Evolutionary conservation across 2,329 filamentous ascomycete genomes (phyloP).

Genomic region (Colletotrichum trifolii): DNA sequence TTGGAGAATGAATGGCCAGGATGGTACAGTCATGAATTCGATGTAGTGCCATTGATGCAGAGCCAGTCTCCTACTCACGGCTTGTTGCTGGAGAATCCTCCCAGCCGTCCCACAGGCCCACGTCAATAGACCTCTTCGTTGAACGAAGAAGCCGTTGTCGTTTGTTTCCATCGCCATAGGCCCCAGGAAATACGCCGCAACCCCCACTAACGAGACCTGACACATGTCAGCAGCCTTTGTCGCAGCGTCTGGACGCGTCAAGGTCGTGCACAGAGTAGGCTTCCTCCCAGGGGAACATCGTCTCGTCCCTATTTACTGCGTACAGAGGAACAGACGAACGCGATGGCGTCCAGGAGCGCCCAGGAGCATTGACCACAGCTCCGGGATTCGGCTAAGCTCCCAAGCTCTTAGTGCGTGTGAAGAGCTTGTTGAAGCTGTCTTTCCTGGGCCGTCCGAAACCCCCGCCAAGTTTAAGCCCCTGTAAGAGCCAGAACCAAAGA

Average conservation of each 20-base stretch:
- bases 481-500: conserved; percentile 17
- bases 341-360: conserved; percentile 3
- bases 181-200: not conserved
- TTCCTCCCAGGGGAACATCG: no score
- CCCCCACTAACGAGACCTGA: conserved; percentile 24
- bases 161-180: conserved; percentile 20
- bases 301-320: not conserved
- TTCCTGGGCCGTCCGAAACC: conserved; percentile 19
- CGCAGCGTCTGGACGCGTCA: no score
- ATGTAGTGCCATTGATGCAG: no score
- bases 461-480: conserved; percentile 34
- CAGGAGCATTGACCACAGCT: conserved; percentile 5
- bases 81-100: no score
- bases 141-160: conserved; percentile 11
- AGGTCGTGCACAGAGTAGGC: no score
- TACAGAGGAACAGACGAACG: conserved; percentile 21
- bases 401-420: no score
- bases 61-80: no score
- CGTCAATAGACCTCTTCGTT: not conserved
- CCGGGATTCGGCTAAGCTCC: conserved; percentile 1
- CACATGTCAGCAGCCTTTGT: conserved; percentile 21
- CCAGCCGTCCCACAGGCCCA: no score
- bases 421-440: not conserved
- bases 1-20: no score
- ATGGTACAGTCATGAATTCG: no score